These are phyloP conservation scores for Ophiostoma himal-ulmi DNA, from an alignment of 2,329 filamentous ascomycete genomes.

Conservation along the genomic window DNA sequence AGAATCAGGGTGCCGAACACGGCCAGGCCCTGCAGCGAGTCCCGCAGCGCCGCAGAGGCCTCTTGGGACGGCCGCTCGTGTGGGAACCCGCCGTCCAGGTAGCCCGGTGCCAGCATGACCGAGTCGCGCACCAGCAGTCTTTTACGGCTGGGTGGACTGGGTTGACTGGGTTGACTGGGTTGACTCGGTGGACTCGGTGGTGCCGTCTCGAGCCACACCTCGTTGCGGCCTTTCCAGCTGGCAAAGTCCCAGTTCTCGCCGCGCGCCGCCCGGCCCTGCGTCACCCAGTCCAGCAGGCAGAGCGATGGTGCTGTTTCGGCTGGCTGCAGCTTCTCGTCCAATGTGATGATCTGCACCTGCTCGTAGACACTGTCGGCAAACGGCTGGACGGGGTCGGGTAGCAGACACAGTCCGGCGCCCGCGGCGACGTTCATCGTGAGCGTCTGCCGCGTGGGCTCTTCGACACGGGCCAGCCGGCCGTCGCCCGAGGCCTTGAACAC, in stretches of 20 bases:
- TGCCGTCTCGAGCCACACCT: slow-evolving; percentile 56
- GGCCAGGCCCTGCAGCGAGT: slow-evolving; percentile 66
- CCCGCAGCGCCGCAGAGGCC: slow-evolving; percentile 17
- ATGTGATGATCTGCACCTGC: slow-evolving; percentile 43
- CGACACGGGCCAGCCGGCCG: slow-evolving; percentile 22
- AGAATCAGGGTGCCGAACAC: slow-evolving; percentile 83
- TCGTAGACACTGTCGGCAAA: slow-evolving; percentile 79
- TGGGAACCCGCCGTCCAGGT: slow-evolving; percentile 30
- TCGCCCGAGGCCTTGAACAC: slow-evolving; percentile 67
- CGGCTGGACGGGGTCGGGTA: slow-evolving; percentile 91
- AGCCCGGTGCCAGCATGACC: slow-evolving; percentile 52
- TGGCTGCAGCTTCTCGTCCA: slow-evolving; percentile 38
- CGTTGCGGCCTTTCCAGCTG: slow-evolving; percentile 77
- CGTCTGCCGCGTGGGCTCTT: slow-evolving; percentile 47
- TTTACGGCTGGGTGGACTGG: slow-evolving; percentile 26
- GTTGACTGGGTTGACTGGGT: no score
- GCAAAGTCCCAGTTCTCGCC: slow-evolving; percentile 85
- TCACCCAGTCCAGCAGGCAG: slow-evolving; percentile 91
- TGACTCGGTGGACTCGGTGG: no score
- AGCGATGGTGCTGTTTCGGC: slow-evolving; percentile 44
- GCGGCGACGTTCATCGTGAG: slow-evolving; percentile 47
- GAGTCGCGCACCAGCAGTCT: slow-evolving; percentile 80
- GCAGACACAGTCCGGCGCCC: slow-evolving; percentile 54
- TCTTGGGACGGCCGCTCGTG: background rate
- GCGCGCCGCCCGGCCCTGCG: slow-evolving; percentile 73